phyloP scores from a whole-genome alignment of 2,329 filamentous ascomycete genomes.

The Fusarium continuum region DNA sequence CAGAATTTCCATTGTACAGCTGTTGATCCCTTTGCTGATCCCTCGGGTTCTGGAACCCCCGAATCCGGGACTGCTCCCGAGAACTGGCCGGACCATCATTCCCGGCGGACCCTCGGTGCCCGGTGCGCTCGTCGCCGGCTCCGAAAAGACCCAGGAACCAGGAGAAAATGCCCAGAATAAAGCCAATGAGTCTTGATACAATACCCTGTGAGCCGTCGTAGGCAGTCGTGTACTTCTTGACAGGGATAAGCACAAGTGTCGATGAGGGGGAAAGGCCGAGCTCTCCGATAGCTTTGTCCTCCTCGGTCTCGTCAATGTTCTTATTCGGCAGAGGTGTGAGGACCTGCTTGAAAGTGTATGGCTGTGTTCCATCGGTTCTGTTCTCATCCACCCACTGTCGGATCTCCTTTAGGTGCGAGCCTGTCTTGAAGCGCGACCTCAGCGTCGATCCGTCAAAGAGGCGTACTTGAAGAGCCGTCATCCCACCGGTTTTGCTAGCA shows the following conservation, averaged over 20 bases:
- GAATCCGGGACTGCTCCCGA: slow-evolving; percentile 41
- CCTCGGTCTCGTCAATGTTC: slow-evolving; percentile 78
- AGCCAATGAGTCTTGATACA: slow-evolving; percentile 44
- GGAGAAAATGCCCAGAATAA: slow-evolving; percentile 48
- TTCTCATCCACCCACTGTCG: slow-evolving; percentile 79
- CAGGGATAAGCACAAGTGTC: slow-evolving; percentile 82
- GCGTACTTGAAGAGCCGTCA: slow-evolving; percentile 75
- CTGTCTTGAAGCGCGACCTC: slow-evolving; percentile 73
- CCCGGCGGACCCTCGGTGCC: neutral
- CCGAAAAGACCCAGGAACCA: slow-evolving; percentile 50
- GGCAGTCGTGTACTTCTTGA: slow-evolving; percentile 58
- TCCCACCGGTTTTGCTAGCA: slow-evolving; percentile 42
- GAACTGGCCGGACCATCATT: slow-evolving; percentile 21
- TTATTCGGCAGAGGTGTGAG: slow-evolving; percentile 80
- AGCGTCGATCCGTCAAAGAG: slow-evolving; percentile 86
- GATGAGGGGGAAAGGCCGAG: slow-evolving; percentile 81
- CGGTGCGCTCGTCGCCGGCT: slow-evolving; percentile 27
- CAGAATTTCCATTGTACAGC: slow-evolving; percentile 92
- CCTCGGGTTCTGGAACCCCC: slow-evolving; percentile 56
- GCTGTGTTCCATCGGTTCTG: slow-evolving; percentile 64
- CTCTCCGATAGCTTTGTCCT: slow-evolving; percentile 71
- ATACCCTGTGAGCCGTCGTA: slow-evolving; percentile 49
- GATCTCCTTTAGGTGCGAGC: slow-evolving; percentile 72
- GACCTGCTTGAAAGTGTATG: slow-evolving; percentile 87
- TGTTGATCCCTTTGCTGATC: slow-evolving; percentile 69